Evolutionary conservation across 345 rosid species (phyloP).

Genomic region (Euclidium syriacum): DNA sequence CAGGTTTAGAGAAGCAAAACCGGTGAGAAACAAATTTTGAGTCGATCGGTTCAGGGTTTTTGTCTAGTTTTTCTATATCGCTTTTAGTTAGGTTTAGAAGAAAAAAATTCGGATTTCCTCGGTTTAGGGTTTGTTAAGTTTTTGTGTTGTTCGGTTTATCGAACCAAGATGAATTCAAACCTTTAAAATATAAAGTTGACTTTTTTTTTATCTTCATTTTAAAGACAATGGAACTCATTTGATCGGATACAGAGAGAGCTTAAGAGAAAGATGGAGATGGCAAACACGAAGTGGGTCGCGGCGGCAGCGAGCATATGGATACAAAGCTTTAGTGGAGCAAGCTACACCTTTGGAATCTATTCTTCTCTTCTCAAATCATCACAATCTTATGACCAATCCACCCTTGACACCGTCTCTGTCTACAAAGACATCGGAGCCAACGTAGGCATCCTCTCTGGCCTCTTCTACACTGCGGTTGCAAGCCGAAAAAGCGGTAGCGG

Average conservation of each 20-base stretch:
- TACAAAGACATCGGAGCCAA: slow-evolving; percentile 92
- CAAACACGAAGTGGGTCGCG: slow-evolving; percentile 59
- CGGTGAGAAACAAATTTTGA: neutral
- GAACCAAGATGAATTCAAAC: neutral
- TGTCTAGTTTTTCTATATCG: neutral
- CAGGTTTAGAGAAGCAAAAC: neutral
- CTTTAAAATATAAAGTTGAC: slow-evolving; percentile 14
- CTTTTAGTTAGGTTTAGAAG: neutral
- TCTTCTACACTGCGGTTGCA: slow-evolving; percentile 61
- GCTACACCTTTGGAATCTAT: slow-evolving; percentile 83
- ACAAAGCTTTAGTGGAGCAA: slow-evolving; percentile 64
- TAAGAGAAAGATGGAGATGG: slow-evolving; percentile 19
- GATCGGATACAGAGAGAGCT: neutral
- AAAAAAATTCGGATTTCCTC: neutral
- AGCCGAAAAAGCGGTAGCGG: slow-evolving; percentile 21
- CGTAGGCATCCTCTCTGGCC: slow-evolving; percentile 75
- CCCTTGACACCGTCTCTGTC: slow-evolving; percentile 92
- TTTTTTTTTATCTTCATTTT: neutral
- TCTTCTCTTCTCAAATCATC: slow-evolving; percentile 72
- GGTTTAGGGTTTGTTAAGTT: neutral
- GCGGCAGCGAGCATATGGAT: slow-evolving; percentile 92
- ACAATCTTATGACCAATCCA: slow-evolving; percentile 78
- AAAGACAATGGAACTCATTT: neutral
- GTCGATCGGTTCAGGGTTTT: neutral
- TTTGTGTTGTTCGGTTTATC: neutral